Percentiles rank a stretch among this genome's conserved stretches.
These are phyloP conservation scores for Apiospora saccharicola DNA, from an alignment of 2,329 filamentous ascomycete species.

Conservation along the genomic window DNA sequence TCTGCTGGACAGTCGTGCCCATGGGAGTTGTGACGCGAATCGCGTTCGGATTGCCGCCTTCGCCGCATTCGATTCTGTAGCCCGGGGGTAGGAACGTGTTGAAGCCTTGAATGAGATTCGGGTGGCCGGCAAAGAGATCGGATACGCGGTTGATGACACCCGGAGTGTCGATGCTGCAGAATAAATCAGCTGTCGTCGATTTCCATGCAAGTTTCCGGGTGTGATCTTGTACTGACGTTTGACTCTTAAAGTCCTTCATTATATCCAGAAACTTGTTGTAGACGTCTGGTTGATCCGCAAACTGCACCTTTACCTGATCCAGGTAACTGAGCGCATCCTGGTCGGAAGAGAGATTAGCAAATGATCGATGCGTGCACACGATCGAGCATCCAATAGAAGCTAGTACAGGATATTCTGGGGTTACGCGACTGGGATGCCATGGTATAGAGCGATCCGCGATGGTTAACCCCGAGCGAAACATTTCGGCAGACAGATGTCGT, in stretches of 20 bases:
- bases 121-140: constrained; percentile 93
- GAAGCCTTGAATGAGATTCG: constrained; percentile 94
- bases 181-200: background rate
- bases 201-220: constrained; percentile 26
- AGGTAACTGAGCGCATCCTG: constrained; percentile 88
- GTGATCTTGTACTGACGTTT: constrained; percentile 69
- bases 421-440: background rate
- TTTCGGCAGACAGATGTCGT: background rate
- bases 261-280: constrained; percentile 98
- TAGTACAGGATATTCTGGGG: constrained; percentile 2
- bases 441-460: background rate
- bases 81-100: constrained; percentile 97
- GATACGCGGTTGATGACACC: constrained; percentile 97
- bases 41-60: constrained; percentile 91
- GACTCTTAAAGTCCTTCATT: constrained; percentile 99
- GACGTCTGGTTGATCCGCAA: constrained; percentile 94
- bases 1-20: constrained; percentile 94
- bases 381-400: background rate
- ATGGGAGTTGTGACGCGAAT: constrained; percentile 97
- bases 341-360: constrained; percentile 36
- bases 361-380: background rate
- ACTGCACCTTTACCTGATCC: constrained; percentile 98
- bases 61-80: constrained; percentile 95
- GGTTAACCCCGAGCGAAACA: background rate
- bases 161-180: constrained; percentile 84